phyloP scores from a whole-genome alignment of 2,329 filamentous ascomycete species.

The Aspergillus clavatus region DNA sequence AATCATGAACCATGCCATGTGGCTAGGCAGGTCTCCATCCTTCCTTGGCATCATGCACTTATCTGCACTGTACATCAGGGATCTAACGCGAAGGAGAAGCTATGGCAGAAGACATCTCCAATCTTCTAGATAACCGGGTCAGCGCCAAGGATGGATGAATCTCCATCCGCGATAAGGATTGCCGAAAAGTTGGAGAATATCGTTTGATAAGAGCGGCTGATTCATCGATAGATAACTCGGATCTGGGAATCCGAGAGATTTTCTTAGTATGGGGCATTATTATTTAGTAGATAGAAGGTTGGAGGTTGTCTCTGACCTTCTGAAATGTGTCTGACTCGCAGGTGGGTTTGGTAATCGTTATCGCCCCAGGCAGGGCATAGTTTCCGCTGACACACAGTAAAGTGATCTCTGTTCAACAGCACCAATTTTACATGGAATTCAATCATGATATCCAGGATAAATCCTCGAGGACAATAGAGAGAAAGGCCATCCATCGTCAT shows the following conservation, averaged over 20 bases:
- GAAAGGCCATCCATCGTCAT: background rate
- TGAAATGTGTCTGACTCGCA: no score
- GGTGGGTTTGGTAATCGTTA: no score
- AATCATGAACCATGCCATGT: no score
- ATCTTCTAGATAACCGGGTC: background rate
- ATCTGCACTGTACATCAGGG: background rate
- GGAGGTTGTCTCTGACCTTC: no score
- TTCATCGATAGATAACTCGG: background rate
- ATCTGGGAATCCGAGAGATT: no score
- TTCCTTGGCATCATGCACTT: background rate
- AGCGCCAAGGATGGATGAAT: background rate
- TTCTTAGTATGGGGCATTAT: no score
- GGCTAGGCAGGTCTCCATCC: slow-evolving; percentile 1
- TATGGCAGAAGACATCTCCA: background rate
- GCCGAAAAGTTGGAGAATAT: background rate
- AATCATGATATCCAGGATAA: no score
- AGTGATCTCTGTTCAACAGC: no score
- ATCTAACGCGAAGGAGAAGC: background rate
- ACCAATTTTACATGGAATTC: no score
- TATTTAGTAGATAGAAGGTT: no score
- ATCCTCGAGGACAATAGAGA: background rate
- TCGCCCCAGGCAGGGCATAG: no score
- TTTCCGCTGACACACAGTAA: no score
- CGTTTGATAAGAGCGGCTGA: background rate
- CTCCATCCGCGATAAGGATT: background rate